Conservation (phyloP, 2,329 filamentous ascomycete genomes). For the Cytospora piceae region DNA sequence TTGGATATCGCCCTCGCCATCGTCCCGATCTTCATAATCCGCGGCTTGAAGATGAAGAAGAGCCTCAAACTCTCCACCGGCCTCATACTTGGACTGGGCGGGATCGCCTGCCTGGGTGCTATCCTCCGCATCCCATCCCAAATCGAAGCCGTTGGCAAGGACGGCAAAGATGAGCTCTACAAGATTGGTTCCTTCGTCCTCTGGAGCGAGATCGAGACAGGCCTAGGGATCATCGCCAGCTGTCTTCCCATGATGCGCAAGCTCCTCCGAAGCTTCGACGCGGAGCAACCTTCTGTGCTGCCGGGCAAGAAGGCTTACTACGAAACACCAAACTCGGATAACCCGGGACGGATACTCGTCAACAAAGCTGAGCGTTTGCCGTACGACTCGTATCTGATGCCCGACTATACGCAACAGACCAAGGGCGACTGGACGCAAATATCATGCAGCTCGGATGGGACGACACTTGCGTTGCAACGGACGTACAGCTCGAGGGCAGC, state of each 20-base stretch:
- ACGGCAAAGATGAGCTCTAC: not conserved
- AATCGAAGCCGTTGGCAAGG: not conserved
- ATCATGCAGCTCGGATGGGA: not conserved
- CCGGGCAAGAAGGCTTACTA: not conserved
- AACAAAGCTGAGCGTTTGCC: not conserved
- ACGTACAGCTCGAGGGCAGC: not conserved
- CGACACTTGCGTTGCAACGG: not conserved
- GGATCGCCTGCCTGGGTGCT: constrained; percentile 2
- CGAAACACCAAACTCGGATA: not conserved
- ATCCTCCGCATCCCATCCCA: constrained; percentile 9
- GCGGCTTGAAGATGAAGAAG: constrained; percentile 8
- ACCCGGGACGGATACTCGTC: not conserved
- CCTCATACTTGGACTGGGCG: constrained; percentile 1
- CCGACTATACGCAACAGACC: not conserved
- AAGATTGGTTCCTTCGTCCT: constrained; percentile 1
- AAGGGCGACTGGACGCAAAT: not conserved
- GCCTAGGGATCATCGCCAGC: constrained; percentile 9
- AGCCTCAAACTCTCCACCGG: constrained; percentile 7
- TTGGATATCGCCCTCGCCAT: constrained; percentile 5
- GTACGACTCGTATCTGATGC: not conserved
- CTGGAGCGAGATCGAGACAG: constrained; percentile 9
- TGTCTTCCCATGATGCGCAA: constrained; percentile 6
- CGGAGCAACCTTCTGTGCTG: not conserved
- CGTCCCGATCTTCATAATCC: constrained; percentile 2
- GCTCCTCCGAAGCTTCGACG: constrained; percentile 14